Conservation (phyloP, 257 asterid species). For the Solanum chiquidenum region DNA sequence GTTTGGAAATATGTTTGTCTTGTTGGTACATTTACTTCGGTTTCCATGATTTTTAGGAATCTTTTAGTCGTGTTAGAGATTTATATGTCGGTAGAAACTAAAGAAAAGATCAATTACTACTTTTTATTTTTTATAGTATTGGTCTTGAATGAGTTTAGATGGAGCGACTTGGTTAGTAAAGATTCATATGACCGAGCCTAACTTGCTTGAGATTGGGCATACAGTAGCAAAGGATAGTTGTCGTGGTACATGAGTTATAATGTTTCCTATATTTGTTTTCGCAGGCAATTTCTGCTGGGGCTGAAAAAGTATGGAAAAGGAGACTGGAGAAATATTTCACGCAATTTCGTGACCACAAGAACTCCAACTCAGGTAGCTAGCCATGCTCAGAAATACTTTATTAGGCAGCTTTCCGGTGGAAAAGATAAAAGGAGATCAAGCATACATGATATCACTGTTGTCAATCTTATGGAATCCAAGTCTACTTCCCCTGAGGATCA, state of each 20-base stretch:
- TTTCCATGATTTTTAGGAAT: neutral
- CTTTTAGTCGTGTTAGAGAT: neutral
- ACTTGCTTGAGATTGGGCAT: neutral
- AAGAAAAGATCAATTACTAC: neutral
- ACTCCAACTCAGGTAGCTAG: constrained; percentile 97
- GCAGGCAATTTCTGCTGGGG: constrained; percentile 81
- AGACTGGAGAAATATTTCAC: constrained; percentile 86
- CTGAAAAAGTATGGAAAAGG: constrained; percentile 91
- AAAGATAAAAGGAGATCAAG: constrained; percentile 88
- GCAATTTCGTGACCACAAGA: constrained; percentile 77
- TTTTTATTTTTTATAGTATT: neutral
- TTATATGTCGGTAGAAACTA: neutral
- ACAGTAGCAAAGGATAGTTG: neutral
- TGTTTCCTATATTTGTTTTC: neutral
- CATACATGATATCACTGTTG: constrained; percentile 89
- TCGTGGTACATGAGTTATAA: neutral
- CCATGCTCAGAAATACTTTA: constrained; percentile 91
- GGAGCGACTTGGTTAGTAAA: neutral
- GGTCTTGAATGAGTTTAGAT: neutral
- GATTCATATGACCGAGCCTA: neutral
- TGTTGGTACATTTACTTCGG: neutral
- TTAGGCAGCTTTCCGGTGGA: constrained; percentile 83
- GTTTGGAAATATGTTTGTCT: neutral
- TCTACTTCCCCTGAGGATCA: constrained; percentile 24
- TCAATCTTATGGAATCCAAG: constrained; percentile 30